Base-by-base conservation (phyloP, 768 basidiomycete species). In the Tephrocybe sp. region DNA sequence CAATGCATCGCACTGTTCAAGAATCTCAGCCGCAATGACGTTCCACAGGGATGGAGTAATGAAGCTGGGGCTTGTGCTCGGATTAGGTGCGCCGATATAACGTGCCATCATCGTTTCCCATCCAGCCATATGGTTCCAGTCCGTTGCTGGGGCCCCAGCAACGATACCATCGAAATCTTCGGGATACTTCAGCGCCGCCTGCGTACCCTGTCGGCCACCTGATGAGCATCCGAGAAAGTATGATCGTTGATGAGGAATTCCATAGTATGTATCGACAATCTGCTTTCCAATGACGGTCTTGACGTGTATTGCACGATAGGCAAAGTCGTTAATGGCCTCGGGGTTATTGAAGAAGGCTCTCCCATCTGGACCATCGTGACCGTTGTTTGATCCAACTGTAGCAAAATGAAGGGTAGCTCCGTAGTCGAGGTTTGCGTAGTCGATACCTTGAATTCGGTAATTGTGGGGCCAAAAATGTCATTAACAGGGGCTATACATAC, bases 271-370 rank as follows among this genome's bases (percentile, higher is more conserved):
- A 30, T 54, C 32, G 28, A 42, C 50, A 7, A 58, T 45, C 42
- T 58, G 36, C 37, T 57, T 48, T 7, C 49, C 48, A 12, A 51
- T 30, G 9, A 54, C 40, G 11, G 52, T 46, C 38, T 48, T 45
- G 37, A 57, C 23, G n/a, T 51, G 45, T 8, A 48, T 45, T 6
- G n/a, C n/a, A n/a, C n/a, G n/a, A n/a, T n/a, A n/a, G n/a, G n/a
- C n/a, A n/a, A n/a, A n/a, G n/a, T n/a, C 52, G 11, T 49, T 44
- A 34, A 57, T 50, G 48, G 48, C 47, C 17, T 54, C 42, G 34
- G 44, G 34, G 15, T 53, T 25, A 25, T 36, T 43, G 12, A 55
- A 17, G n/a, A 42, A 52, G 5, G 7, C 12, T n/a, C n/a, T n/a
- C n/a, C n/a, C n/a, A n/a, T n/a, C n/a, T n/a, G n/a, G n/a, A n/a